Evolutionary conservation across 1,284 basidiomycete species (phyloP), one percentile per base, ranked within the genome.

Genomic region (Vanrija pseudolonga): DNA sequence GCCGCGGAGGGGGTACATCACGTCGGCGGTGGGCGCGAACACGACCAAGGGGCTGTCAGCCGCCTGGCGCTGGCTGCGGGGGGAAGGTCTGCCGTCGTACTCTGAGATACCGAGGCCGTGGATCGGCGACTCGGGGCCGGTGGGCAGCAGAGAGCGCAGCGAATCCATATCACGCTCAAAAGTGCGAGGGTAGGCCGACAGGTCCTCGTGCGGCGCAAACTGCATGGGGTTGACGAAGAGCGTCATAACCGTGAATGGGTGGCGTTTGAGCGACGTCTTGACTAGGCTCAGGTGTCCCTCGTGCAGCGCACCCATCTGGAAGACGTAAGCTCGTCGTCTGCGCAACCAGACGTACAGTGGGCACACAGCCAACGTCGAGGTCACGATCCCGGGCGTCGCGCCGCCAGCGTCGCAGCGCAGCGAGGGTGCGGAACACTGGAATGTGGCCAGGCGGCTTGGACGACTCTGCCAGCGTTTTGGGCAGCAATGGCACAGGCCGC

Each of bases 171-270:
- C 81, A 3, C 66, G 48, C 23, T 78, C 73, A 14, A 81, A 79
- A 0, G 92, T 96, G 38, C 92, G 85, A 0, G 95, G 95, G 74
- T 98, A 98, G 3, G 85, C 85, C 12, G 83, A 82, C 2, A 98
- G 84, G 72, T 98, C 96, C 77, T 98, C 96, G 62, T 91, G 86
- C 0, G 92, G 94, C 0, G 94, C 91, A 64, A 98, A 98, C 77
- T 98, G 94, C 9, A 94, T 89, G 0, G 96, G 96, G 72, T 98
- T 98, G 55, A 98, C 93, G 74, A 97, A 98, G 63, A 98, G 90
- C 14, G 94, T 97, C 57, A 97, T 80, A 59, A 98, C 85, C 0
- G 95, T 98, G 43, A 87, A 76, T 58, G 94, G 88, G 68, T 94
- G 92, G 54, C 87, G 83, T 0, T 77, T 72, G 6, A 98, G 79